phyloP scores from a whole-genome alignment of 1,284 basidiomycete genomes.

The Laetiporus sulphureus region DNA sequence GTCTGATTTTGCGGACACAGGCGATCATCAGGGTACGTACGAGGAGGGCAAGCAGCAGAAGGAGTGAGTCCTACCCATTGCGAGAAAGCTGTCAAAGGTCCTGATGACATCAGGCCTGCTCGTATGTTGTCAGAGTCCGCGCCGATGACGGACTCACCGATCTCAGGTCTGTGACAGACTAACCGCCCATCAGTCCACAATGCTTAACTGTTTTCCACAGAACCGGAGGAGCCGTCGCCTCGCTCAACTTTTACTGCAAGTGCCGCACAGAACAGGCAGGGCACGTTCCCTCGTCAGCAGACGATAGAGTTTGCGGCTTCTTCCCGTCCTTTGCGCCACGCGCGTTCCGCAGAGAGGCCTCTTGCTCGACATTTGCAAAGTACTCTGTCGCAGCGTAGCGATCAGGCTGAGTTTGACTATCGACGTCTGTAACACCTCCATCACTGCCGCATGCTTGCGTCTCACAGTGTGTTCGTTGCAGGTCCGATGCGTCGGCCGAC shows the following conservation, averaged over 20 bases:
- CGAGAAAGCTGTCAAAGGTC: too few species aligned
- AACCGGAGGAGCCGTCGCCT: not conserved
- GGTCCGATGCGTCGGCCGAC: constrained; percentile 19
- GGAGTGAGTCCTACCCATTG: not conserved
- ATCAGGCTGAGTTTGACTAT: too few species aligned
- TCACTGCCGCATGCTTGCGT: too few species aligned
- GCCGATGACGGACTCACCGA: not conserved
- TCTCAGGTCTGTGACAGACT: constrained; percentile 1
- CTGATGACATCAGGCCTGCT: not conserved
- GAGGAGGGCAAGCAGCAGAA: not conserved
- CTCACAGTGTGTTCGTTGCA: too few species aligned
- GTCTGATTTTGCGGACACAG: not conserved
- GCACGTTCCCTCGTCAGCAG: constrained; percentile 32
- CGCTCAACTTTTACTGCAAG: constrained; percentile 2
- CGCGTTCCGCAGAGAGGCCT: constrained; percentile 8
- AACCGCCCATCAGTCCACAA: not conserved
- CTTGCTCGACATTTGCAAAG: too few species aligned
- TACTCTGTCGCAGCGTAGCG: too few species aligned
- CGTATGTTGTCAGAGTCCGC: not conserved
- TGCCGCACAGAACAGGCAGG: constrained; percentile 1
- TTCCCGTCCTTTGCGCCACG: constrained; percentile 15
- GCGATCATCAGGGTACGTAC: not conserved
- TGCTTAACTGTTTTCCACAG: not conserved
- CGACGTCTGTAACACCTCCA: too few species aligned
- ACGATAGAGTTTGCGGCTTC: constrained; percentile 52